Conservation (phyloP, 1,284 basidiomycete genomes). For the Paramarasmius palmivorus region DNA sequence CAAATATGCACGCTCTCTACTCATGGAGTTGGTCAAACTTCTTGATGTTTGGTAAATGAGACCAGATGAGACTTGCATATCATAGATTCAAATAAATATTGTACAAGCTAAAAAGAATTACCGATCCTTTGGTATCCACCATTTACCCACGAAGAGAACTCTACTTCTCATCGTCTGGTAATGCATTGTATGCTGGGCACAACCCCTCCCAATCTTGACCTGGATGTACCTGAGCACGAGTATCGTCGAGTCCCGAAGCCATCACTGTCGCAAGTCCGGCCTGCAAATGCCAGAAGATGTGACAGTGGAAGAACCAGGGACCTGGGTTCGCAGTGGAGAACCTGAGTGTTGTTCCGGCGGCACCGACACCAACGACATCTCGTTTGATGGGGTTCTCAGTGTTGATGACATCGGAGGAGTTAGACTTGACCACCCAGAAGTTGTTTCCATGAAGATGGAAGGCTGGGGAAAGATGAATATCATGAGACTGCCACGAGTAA, state of each 20-base stretch:
- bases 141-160: too few species aligned
- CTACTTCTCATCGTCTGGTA: conserved; percentile 11
- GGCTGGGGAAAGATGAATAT: conserved; percentile 14
- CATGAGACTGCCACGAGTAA: conserved; percentile 22
- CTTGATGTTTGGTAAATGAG: too few species aligned
- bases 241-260: conserved; percentile 19
- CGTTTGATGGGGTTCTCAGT: conserved; percentile 26
- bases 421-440: conserved; percentile 29
- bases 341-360: conserved; percentile 8
- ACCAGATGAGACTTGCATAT: too few species aligned
- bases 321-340: conserved; percentile 13
- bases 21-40: too few species aligned
- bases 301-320: conserved; percentile 27
- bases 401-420: conserved; percentile 19
- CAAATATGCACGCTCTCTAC: too few species aligned
- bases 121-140: too few species aligned
- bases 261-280: conserved; percentile 28
- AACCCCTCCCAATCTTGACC: conserved; percentile 23
- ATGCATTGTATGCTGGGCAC: conserved; percentile 24
- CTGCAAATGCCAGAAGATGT: conserved; percentile 30
- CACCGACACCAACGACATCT: conserved; percentile 22
- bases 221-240: conserved; percentile 18
- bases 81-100: too few species aligned
- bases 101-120: too few species aligned
- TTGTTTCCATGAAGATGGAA: conserved; percentile 26